Evolutionary conservation across 140 eudicot species (phyloP).

Genomic region (Cichorium intybus): DNA sequence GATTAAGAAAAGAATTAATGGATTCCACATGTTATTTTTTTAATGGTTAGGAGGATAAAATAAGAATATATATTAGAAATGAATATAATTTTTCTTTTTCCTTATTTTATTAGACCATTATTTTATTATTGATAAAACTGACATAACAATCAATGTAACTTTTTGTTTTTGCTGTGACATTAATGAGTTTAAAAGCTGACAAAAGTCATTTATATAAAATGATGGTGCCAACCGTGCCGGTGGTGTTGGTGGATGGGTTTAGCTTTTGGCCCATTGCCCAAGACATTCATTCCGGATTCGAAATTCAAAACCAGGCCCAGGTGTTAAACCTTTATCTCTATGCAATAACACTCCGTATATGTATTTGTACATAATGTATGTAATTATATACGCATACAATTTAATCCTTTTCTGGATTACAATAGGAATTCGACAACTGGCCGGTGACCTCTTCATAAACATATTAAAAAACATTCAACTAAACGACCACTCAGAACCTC

Average conservation of each 20-base stretch:
- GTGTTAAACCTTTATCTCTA: not conserved
- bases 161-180: not conserved
- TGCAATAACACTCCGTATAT: not conserved
- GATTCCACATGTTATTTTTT: too few relatives aligned
- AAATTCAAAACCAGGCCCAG: conserved; percentile 17
- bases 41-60: too few relatives aligned
- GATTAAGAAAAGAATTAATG: too few relatives aligned
- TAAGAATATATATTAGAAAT: too few relatives aligned
- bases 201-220: not conserved
- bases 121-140: not conserved
- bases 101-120: too few relatives aligned
- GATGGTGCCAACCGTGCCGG: not conserved
- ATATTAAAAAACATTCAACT: not conserved
- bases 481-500: conserved; percentile 16
- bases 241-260: not conserved
- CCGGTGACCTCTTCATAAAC: not conserved
- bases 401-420: not conserved
- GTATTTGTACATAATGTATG: too few relatives aligned
- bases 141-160: not conserved
- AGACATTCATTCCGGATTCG: not conserved
- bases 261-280: conserved; percentile 19
- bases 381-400: not conserved
- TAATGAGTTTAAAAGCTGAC: not conserved
- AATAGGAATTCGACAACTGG: conserved; percentile 16
- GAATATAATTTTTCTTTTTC: too few relatives aligned